Conservation (phyloP, 345 rosid genomes). For the Isatis tinctoria region DNA sequence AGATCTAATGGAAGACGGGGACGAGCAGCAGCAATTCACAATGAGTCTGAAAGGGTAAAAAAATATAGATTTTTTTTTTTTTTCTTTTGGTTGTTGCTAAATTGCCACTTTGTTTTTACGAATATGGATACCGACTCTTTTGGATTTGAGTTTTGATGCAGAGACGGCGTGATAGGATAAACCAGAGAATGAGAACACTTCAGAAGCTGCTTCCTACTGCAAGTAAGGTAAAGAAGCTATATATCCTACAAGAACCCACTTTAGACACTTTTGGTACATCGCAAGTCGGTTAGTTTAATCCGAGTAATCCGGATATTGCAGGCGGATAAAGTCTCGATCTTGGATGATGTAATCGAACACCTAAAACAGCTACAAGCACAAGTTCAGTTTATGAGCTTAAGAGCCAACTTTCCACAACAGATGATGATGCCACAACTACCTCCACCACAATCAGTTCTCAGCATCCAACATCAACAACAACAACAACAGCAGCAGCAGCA, state of each 20-base stretch:
- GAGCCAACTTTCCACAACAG: constrained; percentile 39
- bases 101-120: not conserved
- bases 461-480: constrained; percentile 30
- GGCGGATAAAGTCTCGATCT: constrained; percentile 63
- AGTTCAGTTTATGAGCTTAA: constrained; percentile 40
- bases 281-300: not conserved
- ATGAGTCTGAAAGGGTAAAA: constrained; percentile 57
- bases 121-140: not conserved
- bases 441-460: constrained; percentile 32
- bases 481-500: constrained; percentile 17
- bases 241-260: not conserved
- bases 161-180: constrained; percentile 68
- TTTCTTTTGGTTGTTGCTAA: too few relatives aligned
- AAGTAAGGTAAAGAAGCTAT: constrained; percentile 50
- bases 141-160: constrained; percentile 15
- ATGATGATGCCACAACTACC: constrained; percentile 45
- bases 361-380: constrained; percentile 56
- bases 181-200: constrained; percentile 68
- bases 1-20: constrained; percentile 42
- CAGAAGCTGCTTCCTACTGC: constrained; percentile 73
- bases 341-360: constrained; percentile 58
- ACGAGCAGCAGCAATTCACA: constrained; percentile 50
- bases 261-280: not conserved
- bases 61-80: not conserved
- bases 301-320: constrained; percentile 10